Evolutionary conservation across 2,329 filamentous ascomycete genomes (phyloP), one percentile per base, ranked within the genome.

Genomic region (Ophiostoma australiae): DNA sequence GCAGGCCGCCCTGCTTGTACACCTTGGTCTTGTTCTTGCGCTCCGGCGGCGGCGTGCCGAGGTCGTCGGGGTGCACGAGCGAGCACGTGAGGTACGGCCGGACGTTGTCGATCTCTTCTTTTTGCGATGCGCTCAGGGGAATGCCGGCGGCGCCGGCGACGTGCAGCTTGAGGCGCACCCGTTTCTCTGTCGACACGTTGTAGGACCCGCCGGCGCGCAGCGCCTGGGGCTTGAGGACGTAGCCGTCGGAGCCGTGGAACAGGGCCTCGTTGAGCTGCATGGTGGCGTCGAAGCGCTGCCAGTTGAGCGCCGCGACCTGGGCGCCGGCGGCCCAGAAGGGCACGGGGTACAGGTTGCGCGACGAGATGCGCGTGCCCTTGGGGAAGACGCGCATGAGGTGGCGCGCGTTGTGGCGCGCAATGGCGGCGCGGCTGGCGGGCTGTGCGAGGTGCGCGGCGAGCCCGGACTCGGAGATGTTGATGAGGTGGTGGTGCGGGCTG

Each of bases 361-460:
- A 63, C 58, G 58, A 63, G 58, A 63, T 63, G 58, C 58, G 58
- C 15, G 58, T 63, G 27, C 58, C 58, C 58, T 63, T 63, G 58
- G 58, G 58, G 58, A 63, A 63, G 27, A 63, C 58, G 58, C 58
- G 58, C 58, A 63, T 63, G 58, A 63, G 58, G 58, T 63, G 58
- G 58, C 27, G 58, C 27, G 58, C 58, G 27, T 63, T 63, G 58
- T 63, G 58, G 58, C 58, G 58, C 13, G 58, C 58, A 63, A 63
- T 63, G 27, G 58, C 58, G 58, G 58, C 58, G 13, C 27, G 23
- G 58, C 35, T 63, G 58, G 58, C 58, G 58, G 58, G 58, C 27
- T 63, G 11, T 4, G 27, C 23, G 58, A 63, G 58, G 58, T 63
- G 58, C 3, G 11, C 13, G 11, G 27, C 27, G 27, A 63, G 58